Percentiles rank a stretch among this genome's conserved stretches.
phyloP scores from a whole-genome alignment of 2,329 filamentous ascomycete genomes.

The Eurotiales sp. region DNA sequence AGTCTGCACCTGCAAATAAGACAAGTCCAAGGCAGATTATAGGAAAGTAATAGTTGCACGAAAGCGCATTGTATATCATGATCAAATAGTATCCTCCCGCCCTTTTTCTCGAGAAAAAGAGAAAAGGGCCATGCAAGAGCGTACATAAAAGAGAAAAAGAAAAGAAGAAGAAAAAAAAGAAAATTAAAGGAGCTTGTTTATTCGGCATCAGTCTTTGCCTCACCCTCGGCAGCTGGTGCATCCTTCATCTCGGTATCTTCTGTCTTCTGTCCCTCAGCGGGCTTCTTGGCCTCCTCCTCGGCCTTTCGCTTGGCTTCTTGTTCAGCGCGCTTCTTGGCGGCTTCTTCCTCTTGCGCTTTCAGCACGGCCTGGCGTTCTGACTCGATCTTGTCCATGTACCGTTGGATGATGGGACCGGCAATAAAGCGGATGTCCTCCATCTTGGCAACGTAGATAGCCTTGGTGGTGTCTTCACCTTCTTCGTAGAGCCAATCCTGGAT shows the following conservation, averaged over 20 bases:
- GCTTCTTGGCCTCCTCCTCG: constrained; percentile 63
- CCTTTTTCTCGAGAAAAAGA: background rate
- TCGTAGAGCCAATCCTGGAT: constrained; percentile 94
- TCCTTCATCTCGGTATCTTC: constrained; percentile 59
- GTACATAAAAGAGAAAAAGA: background rate
- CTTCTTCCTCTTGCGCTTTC: constrained; percentile 62
- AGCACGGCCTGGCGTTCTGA: constrained; percentile 72
- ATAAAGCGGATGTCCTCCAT: constrained; percentile 91
- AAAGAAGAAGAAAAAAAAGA: background rate
- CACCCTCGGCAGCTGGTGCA: constrained; percentile 43
- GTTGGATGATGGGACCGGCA: constrained; percentile 86
- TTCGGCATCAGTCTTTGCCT: constrained; percentile 20
- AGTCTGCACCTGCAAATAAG: background rate
- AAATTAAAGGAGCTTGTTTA: constrained; percentile 1
- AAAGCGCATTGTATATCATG: constrained; percentile 10
- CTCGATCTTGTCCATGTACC: constrained; percentile 92
- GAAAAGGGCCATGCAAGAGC: constrained; percentile 2
- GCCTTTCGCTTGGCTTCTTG: constrained; percentile 73
- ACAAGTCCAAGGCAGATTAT: background rate
- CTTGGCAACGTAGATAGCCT: constrained; percentile 91
- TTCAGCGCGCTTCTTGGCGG: constrained; percentile 60
- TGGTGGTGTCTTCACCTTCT: constrained; percentile 89
- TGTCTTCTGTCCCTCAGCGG: constrained; percentile 33
- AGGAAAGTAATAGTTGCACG: constrained; percentile 5
- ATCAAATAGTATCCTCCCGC: constrained; percentile 6